Evolutionary conservation across 768 basidiomycete species (phyloP).

Genomic region (Roridomyces roridus): DNA sequence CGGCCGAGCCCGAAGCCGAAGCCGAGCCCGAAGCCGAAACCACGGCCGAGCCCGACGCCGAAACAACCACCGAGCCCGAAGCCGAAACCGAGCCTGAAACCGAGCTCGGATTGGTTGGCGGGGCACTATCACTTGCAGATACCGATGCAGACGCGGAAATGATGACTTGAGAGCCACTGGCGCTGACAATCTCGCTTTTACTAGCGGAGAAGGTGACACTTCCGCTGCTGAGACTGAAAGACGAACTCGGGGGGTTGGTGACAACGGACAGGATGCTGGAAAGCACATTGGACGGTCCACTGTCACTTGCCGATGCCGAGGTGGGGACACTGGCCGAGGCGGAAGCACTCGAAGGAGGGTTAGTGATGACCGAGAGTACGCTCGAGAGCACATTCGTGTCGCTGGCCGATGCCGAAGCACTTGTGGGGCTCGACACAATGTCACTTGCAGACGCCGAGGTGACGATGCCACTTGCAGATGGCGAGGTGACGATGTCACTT

Average conservation of each 20-base stretch:
- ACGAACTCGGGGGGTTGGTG: too few relatives aligned
- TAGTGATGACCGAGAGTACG: slow-evolving; percentile 3
- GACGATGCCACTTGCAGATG: not conserved
- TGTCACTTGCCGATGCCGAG: not conserved
- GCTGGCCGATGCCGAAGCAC: not conserved
- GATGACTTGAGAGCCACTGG: slow-evolving; percentile 11
- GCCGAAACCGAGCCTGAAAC: too few relatives aligned
- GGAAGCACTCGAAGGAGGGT: not conserved
- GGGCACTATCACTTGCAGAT: not conserved
- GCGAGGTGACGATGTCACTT: too few relatives aligned
- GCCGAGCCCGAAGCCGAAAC: not conserved
- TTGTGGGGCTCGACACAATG: not conserved
- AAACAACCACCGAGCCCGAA: too few relatives aligned
- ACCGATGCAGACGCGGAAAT: not conserved
- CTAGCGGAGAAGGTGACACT: not conserved
- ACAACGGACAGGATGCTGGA: not conserved
- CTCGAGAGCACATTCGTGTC: slow-evolving; percentile 5
- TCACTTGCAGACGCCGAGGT: not conserved
- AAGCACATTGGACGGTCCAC: not conserved
- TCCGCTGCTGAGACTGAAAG: not conserved
- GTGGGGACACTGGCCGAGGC: too few relatives aligned
- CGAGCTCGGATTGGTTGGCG: too few relatives aligned
- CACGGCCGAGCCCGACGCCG: not conserved
- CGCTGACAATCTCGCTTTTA: not conserved
- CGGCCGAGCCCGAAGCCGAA: not conserved